Base-by-base conservation (phyloP, 331 rosid genomes). In the Phaseolus coccineus region DNA sequence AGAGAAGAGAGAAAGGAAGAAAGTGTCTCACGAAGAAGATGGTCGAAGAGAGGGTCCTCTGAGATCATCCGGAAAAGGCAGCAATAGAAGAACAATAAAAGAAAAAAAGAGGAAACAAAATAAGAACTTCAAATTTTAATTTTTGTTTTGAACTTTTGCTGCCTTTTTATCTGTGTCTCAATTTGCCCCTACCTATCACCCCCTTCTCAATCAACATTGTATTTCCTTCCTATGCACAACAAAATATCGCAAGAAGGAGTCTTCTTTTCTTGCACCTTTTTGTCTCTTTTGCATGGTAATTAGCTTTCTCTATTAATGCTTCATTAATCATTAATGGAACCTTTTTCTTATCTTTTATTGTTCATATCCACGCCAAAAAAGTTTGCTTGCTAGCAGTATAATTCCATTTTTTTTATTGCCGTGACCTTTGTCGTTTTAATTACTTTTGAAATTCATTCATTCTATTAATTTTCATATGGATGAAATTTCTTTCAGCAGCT, bases 11-110 rank as follows among this genome's bases (percentile, higher is more conserved):
- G 57, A 80, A 76, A 82, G 28, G 69, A 69, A 67, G 35, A 61
- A 63, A 80, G 83, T 59, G 86, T 39, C 71, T 76, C 46, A 64
- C 25, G 87, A 70, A 69, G 85, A 87, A 74, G 97, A 90, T 91
- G 97, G 91, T 93, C 91, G 87, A 86, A 90, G 92, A 89, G 97
- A 90, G 70, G 81, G 52, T 81, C 89, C 94, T 88, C 98, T 90
- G 86, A 92, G 97, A 96, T 96, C 98, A 86, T 91, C 94, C 90
- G 80, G 85, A 74, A 88, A 86, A 83, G 94, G 96, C 97, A 92
- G 96, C 90, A 86, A 86, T 66, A 47, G 83, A 52, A 33, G 2
- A 61, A 37, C 6, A 66, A 0, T 15, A 59, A 8, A 1, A 59
- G 48, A 1, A 37, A 37, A 37, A 59, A n/a, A 40, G 5, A 74